Conservation (phyloP, 345 rosid genomes). For the Mangifera indica region DNA sequence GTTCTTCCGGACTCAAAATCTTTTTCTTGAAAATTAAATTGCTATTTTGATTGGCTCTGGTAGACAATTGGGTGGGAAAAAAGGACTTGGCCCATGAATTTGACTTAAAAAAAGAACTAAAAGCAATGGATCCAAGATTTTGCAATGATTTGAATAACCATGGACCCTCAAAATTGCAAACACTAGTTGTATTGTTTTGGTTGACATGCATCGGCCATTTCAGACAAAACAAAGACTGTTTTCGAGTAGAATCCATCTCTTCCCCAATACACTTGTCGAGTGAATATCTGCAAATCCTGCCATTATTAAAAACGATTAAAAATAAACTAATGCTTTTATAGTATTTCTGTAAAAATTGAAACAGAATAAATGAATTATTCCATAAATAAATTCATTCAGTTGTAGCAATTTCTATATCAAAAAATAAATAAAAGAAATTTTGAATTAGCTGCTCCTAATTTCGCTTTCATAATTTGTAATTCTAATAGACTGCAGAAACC, state of each 20-base stretch:
- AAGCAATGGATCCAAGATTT: constrained; percentile 56
- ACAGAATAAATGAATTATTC: neutral
- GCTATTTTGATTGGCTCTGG: constrained; percentile 16
- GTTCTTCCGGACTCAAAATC: constrained; percentile 51
- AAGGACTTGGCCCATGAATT: constrained; percentile 31
- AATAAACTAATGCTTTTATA: neutral
- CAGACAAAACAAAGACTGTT: constrained; percentile 54
- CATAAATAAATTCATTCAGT: neutral
- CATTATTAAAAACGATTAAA: no score
- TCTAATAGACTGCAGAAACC: neutral
- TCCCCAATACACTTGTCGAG: neutral
- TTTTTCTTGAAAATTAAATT: constrained; percentile 32
- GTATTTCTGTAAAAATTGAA: neutral
- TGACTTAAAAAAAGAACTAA: constrained; percentile 43
- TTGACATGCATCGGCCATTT: constrained; percentile 79
- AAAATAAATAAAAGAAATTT: neutral
- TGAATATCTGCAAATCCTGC: neutral
- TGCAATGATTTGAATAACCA: constrained; percentile 79
- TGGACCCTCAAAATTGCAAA: constrained; percentile 57
- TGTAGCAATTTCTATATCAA: no score
- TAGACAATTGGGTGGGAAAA: constrained; percentile 25
- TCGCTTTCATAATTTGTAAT: neutral
- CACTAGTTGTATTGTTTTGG: constrained; percentile 34
- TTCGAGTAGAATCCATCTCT: constrained; percentile 36
- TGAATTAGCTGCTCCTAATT: neutral